phyloP scores from a whole-genome alignment of 768 basidiomycete species.

The Leccinum uliginosum region DNA sequence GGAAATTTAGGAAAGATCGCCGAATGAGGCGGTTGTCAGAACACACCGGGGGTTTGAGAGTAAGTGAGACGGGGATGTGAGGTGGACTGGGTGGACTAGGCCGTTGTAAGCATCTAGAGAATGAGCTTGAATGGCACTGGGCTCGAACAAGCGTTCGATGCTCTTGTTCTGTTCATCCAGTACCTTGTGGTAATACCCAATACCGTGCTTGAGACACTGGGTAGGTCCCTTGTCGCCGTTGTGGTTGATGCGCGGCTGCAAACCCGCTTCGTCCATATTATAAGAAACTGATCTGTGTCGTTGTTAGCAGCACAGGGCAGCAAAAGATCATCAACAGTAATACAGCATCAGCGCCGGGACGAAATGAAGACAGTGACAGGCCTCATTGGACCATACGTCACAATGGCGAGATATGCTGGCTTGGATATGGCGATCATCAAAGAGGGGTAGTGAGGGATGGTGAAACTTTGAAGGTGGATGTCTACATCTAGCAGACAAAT shows the following conservation, averaged over 20 bases:
- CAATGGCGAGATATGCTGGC: conserved; percentile 89
- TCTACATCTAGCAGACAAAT: conserved; percentile 72
- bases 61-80: too few relatives aligned
- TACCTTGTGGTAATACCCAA: conserved; percentile 96
- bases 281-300: conserved; percentile 80
- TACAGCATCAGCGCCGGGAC: conserved; percentile 87
- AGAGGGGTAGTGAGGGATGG: conserved; percentile 96
- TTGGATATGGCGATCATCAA: conserved; percentile 99
- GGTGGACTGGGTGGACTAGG: too few relatives aligned
- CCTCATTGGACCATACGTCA: conserved; percentile 79
- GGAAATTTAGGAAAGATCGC: too few relatives aligned
- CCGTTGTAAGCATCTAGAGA: too few relatives aligned
- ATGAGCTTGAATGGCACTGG: conserved; percentile 94
- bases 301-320: conserved; percentile 87
- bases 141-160: conserved; percentile 87
- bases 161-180: conserved; percentile 88
- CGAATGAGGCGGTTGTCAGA: too few relatives aligned
- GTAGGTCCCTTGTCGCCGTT: conserved; percentile 68
- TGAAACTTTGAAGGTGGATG: conserved; percentile 94
- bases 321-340: conserved; percentile 88
- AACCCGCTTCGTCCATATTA: conserved; percentile 76
- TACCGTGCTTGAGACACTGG: conserved; percentile 83
- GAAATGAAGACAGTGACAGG: conserved; percentile 93
- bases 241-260: conserved; percentile 89
- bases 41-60: too few relatives aligned